Conservation (phyloP, 108 stramenopile genomes). For the Nannochloropsis oceanica region DNA sequence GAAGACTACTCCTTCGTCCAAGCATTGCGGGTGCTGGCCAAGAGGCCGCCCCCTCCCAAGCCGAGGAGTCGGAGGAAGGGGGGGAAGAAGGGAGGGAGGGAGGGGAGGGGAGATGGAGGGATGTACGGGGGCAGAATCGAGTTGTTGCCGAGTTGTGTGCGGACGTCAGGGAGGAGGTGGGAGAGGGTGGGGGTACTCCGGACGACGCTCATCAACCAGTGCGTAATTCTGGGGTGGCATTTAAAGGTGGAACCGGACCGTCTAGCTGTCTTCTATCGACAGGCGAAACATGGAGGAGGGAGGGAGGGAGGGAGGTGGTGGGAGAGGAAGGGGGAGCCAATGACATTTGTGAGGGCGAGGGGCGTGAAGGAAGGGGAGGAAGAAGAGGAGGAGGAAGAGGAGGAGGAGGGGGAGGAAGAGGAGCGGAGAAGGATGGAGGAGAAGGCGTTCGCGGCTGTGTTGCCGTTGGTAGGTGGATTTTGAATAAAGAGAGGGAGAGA, state of each 20-base stretch:
- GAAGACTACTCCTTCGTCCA: slow-evolving; percentile 50
- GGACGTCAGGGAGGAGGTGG: not conserved
- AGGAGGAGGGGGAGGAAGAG: not conserved
- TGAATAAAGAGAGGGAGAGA: too few species aligned
- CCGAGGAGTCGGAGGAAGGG: not conserved
- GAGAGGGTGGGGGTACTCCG: not conserved
- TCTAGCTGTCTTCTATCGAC: not conserved
- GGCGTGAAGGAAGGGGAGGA: not conserved
- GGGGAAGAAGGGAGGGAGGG: not conserved
- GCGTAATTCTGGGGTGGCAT: not conserved
- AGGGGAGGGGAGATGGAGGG: not conserved
- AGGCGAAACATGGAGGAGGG: not conserved
- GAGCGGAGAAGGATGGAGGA: not conserved
- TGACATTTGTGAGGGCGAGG: not conserved
- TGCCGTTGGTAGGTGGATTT: too few species aligned
- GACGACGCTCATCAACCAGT: not conserved
- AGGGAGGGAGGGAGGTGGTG: not conserved
- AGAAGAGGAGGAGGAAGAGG: not conserved
- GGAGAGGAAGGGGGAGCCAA: not conserved
- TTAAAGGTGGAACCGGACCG: not conserved
- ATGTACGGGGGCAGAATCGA: not conserved
- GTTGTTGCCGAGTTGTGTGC: not conserved
- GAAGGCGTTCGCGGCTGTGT: too few species aligned
- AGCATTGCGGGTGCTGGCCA: not conserved
- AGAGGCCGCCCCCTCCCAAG: not conserved